Evolutionary conservation across 768 basidiomycete genomes (phyloP).

Genomic region (Mycena crocata): DNA sequence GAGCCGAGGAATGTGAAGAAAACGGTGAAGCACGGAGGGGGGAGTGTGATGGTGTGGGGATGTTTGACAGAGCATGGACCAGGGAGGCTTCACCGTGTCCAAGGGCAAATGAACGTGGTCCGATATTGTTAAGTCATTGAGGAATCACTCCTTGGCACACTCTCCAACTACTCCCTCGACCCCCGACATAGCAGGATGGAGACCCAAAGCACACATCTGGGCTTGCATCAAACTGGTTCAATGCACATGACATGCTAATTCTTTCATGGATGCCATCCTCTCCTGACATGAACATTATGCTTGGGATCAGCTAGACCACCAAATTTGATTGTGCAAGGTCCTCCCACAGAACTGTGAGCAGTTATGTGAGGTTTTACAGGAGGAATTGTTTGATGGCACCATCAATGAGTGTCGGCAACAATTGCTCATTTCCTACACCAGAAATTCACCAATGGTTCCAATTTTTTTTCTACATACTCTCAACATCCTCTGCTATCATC

Average conservation of each 20-base stretch:
- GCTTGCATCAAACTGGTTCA: conserved; percentile 33
- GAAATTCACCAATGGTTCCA: too few relatives aligned
- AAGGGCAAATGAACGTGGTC: conserved; percentile 17
- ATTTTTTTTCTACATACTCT: background rate
- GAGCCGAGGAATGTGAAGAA: conserved; percentile 28
- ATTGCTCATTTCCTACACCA: too few relatives aligned
- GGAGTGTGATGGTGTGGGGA: conserved; percentile 39
- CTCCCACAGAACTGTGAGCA: conserved; percentile 34
- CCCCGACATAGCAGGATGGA: conserved; percentile 20
- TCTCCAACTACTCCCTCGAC: conserved; percentile 9
- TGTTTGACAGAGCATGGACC: conserved; percentile 11
- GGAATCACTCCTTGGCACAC: conserved; percentile 11
- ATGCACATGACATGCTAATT: conserved; percentile 27
- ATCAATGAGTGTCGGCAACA: too few relatives aligned
- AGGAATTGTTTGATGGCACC: too few relatives aligned
- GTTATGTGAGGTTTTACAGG: conserved; percentile 35
- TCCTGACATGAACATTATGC: conserved; percentile 44
- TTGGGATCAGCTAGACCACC: conserved; percentile 38
- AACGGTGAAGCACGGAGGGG: conserved; percentile 40
- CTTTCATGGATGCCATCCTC: conserved; percentile 38
- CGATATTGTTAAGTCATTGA: conserved; percentile 20
- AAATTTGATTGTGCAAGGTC: conserved; percentile 4
- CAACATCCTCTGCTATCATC: too few relatives aligned
- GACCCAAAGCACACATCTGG: conserved; percentile 29
- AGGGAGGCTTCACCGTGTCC: conserved; percentile 12